Base-by-base conservation (phyloP, 139 green algal genomes). In the Gonium pectorale region DNA sequence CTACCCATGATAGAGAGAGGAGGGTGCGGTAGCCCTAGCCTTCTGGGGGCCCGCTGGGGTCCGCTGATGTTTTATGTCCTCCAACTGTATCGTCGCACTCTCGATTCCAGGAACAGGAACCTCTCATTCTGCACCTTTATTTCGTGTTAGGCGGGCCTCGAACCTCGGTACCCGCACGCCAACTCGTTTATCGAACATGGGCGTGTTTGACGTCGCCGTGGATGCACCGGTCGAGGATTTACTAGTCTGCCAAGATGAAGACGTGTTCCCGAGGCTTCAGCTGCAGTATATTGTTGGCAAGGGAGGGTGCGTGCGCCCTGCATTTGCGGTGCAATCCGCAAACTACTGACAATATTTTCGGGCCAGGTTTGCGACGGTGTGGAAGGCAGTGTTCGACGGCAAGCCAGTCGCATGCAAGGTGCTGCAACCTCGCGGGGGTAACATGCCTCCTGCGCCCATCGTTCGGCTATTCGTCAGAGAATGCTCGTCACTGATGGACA, bases 391-490 rank as follows among this genome's bases (percentile, higher is more conserved):
- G 7, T 70, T 71, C 7, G 40, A 81, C 21, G 74, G 74, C 9
- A 56, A 31, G 0, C 38, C 24, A 0, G 56, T 38, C 29, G 74
- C 74, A 5, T 81, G 74, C 60, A 83, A 83, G 22, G 75, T 83
- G 31, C 59, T 83, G n/a, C 41, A 63, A n/a, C 75, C 75, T 2
- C 60, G 60, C 0, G 41, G 75, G 2, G 75, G 75, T 4, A 37
- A 7, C 2, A n/a, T 41, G 3, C 75, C 75, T 3, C 75, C 59
- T 11, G 5, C 75, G 7, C n/a, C 60, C 2, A 83, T 83, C n/a
- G 75, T 83, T 0, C 59, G 75, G 35, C 75, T 83, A 0, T 83
- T 83, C 21, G 64, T 83, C 0, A 40, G 75, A 19, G 75, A 83
- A 24, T 83, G 75, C 60, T 22, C 64, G 1, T 46, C 60, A 5